Evolutionary conservation across 768 basidiomycete genomes (phyloP), one percentile per base, ranked within the genome.

Genomic region (Mycena metata): DNA sequence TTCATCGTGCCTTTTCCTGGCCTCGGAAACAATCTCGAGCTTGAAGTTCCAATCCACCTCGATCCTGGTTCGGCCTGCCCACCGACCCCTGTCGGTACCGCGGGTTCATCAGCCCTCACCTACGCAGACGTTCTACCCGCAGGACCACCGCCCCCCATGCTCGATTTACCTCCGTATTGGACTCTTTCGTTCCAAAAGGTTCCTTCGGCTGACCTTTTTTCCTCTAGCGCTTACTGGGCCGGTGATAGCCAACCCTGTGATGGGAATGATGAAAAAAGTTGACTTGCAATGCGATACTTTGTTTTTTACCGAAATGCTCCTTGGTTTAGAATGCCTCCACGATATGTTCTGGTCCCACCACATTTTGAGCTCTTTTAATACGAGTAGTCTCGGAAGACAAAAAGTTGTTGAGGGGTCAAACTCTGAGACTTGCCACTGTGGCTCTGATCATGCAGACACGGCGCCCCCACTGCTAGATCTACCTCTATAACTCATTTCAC

Each of bases 1-100:
- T 49, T 71, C 21, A 51, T 51, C 2, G 58, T 67, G 9, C 69
- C 69, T 12, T 71, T 67, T 30, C 43, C 69, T 15, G 69, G 69
- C 1, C 55, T 71, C 13, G 58, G 61, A 10, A 71, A 71, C 58
- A 51, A 67, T 46, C 57, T 71, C 46, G 21, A 55, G 57, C 26
- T 67, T 21, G 24, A 45, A 2, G 41, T 67, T 21, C 66, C 69
- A 11, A 42, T 71, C 5, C 43, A 39, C 13, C 66, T 71, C 45
- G 45, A 54, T 49, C 35, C 69, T 24, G 61, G 57, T 17, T 52
- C 30, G 10, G 50, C 61, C 5, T 70, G 69, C 39, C 65, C 65
- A 3, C 69, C 69, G 23, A 61, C 69, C n/a, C 64, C 62, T 8
- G 15, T 56, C 4, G 61, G 65, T 2, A 24, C 24, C 11, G 42